Evolutionary conservation across 2,329 filamentous ascomycete genomes (phyloP).

Genomic region (Neophaeococcomyces mojaviensis): DNA sequence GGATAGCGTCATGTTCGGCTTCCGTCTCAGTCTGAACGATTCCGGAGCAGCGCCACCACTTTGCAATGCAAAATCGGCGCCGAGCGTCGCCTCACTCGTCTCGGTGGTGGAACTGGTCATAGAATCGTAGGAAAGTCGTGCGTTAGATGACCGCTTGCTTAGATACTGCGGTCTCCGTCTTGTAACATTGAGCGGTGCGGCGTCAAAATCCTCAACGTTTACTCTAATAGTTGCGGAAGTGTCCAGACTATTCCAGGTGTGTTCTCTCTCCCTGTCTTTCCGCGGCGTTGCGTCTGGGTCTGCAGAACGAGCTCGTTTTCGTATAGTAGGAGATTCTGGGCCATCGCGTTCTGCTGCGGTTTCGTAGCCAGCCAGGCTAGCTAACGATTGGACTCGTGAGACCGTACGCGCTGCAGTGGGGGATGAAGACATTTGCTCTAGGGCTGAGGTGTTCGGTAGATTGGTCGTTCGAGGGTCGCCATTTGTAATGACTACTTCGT

Average conservation of each 20-base stretch:
- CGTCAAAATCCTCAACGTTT: conserved; percentile 6
- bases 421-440: conserved; percentile 38
- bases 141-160: conserved; percentile 47
- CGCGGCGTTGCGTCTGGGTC: conserved; percentile 10
- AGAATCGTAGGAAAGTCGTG: conserved; percentile 54
- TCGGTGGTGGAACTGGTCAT: conserved; percentile 50
- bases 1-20: conserved; percentile 47
- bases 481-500: neutral
- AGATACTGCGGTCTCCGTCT: conserved; percentile 48
- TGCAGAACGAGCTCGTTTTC: neutral
- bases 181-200: neutral
- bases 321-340: conserved; percentile 9
- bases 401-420: conserved; percentile 37
- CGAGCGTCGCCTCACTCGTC: conserved; percentile 64
- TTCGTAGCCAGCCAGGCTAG: conserved; percentile 26
- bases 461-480: conserved; percentile 16
- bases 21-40: conserved; percentile 26
- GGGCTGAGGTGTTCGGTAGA: conserved; percentile 29
- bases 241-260: neutral
- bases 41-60: conserved; percentile 66
- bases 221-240: conserved; percentile 1
- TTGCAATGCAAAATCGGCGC: conserved; percentile 73
- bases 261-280: neutral
- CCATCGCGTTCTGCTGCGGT: conserved; percentile 22
- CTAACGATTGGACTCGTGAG: conserved; percentile 32